Percentiles rank a stretch among this genome's conserved stretches.
Conservation (phyloP, 2,329 filamentous ascomycete species). For the Claviceps pazoutovae region DNA sequence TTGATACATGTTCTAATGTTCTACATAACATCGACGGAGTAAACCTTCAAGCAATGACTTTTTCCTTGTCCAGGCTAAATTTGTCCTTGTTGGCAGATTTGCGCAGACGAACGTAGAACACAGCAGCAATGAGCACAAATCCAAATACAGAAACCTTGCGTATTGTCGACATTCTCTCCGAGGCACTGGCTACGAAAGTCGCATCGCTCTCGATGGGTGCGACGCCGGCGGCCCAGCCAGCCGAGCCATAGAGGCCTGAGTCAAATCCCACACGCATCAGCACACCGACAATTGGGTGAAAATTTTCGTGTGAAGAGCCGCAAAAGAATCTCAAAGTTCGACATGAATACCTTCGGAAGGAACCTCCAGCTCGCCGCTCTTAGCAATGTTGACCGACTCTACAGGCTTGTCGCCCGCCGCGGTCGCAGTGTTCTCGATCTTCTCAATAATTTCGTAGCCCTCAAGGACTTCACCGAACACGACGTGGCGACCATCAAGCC, state of each 20-base stretch:
- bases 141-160: conserved; percentile 38
- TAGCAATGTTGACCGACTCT: conserved; percentile 59
- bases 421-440: conserved; percentile 62
- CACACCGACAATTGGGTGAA: conserved; percentile 17
- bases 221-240: conserved; percentile 10
- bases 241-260: conserved; percentile 16
- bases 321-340: conserved; percentile 51
- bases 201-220: conserved; percentile 6
- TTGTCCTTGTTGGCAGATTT: conserved; percentile 16
- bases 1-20: conserved; percentile 6
- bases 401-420: conserved; percentile 52
- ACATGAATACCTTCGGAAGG: conserved; percentile 86
- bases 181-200: conserved; percentile 1
- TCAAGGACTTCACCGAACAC: conserved; percentile 83
- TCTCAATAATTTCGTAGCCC: conserved; percentile 67
- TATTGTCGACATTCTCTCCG: conserved; percentile 21
- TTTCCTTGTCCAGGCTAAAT: conserved; percentile 23
- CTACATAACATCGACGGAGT: background rate
- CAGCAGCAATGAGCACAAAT: conserved; percentile 32
- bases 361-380: conserved; percentile 73
- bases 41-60: conserved; percentile 25
- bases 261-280: conserved; percentile 20
- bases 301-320: conserved; percentile 4
- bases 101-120: conserved; percentile 28
- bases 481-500: conserved; percentile 74